phyloP scores from a whole-genome alignment of 441 rosid genomes.

The Monsonia emarginata region DNA sequence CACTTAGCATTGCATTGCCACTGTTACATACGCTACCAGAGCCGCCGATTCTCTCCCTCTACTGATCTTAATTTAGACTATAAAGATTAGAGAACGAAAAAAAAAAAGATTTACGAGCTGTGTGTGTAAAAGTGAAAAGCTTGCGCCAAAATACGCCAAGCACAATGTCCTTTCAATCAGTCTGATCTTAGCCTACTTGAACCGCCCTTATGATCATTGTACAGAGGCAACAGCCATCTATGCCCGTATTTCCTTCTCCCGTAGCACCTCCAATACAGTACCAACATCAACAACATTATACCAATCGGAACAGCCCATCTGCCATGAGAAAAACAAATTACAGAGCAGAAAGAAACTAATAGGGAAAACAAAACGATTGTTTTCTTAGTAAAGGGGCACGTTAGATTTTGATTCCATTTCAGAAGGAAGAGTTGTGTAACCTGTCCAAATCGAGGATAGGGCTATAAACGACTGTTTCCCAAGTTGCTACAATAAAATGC shows the following conservation, averaged over 20 bases:
- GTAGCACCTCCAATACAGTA: conserved; percentile 74
- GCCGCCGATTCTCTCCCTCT: background rate
- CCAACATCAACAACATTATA: conserved; percentile 34
- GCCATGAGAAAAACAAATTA: conserved; percentile 16
- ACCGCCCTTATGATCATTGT: conserved; percentile 44
- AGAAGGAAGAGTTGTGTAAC: conserved; percentile 26
- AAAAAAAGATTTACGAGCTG: conserved; percentile 18
- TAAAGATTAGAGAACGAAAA: conserved; percentile 4
- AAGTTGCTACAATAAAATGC: conserved; percentile 79
- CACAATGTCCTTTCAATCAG: conserved; percentile 17
- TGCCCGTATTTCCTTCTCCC: conserved; percentile 68
- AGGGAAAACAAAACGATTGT: background rate
- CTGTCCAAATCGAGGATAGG: conserved; percentile 96
- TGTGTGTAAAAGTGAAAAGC: conserved; percentile 23
- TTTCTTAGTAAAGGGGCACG: no score
- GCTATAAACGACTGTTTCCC: conserved; percentile 90
- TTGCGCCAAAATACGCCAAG: conserved; percentile 17
- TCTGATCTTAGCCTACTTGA: conserved; percentile 69
- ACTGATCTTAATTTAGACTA: background rate
- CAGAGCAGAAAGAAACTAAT: background rate
- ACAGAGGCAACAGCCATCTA: conserved; percentile 62
- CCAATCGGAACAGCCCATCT: conserved; percentile 90
- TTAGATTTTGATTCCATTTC: no score
- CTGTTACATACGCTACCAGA: conserved; percentile 8
- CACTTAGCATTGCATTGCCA: conserved; percentile 18